Base-by-base conservation (phyloP, 2,329 filamentous ascomycete species). In the Ophiostoma tasmaniense region DNA sequence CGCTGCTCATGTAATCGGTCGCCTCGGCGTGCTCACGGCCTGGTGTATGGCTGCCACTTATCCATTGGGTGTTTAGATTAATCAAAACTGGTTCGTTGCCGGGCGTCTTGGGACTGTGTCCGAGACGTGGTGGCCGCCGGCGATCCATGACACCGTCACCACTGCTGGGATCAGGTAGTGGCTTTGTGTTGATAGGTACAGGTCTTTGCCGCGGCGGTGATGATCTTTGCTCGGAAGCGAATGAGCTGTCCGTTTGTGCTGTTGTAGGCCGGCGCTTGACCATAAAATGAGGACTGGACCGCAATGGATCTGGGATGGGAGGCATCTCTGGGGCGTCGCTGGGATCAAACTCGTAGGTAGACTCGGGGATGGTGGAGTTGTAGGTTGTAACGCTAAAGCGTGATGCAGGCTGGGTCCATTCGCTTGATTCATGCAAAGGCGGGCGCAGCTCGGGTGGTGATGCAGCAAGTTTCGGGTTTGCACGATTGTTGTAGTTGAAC, bases 371-470 rank as follows among this genome's bases (percentile, higher is more conserved):
- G 5, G 85, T 83, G 1, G 86, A 85, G 50, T 25, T 28, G 30
- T 85, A 87, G 1, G 87, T 89, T 8, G 85, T 88, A 71, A 85
- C 80, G 77, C 87, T 90, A 76, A 89, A 90, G 64, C 85, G 84
- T 66, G 87, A 89, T 2, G 80, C 77, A 6, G 85, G 85, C 69
- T 85, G 83, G 14, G 79, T 77, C 80, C 82, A 83, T 50, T 82
- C 75, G 17, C 25, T 30, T 3, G 68, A 71, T 14, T 73, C 72
- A 14, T 50, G 25, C 4, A 50, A 8, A 50, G 74, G 73, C 20
- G 68, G 68, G 3, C 72, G 73, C 14, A 71, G 68, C 20, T 39
- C 64, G 14, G 68, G 66, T 4, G 69, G 66, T 39, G 70, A 22
- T 20, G 22, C 33, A 8, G 66, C 28, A 35, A 50, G 17, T 17